Base-by-base conservation (phyloP, 495 filamentous ascomycete genomes). In the Penicillium flavigenum region DNA sequence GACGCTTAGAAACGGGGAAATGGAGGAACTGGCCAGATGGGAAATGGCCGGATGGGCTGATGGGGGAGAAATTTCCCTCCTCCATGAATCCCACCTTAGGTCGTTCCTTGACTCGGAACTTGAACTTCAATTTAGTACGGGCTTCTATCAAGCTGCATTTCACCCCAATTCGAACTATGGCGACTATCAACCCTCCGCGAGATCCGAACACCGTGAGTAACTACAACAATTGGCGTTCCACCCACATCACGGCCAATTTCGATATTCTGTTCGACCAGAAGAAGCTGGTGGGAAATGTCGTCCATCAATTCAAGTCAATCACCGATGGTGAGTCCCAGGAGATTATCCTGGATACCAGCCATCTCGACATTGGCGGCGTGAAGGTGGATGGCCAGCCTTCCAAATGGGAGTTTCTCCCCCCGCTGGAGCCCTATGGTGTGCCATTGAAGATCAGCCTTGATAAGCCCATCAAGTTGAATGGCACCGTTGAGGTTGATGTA, bases 181-280 rank as follows among this genome's bases (percentile, higher is more conserved):
- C 77, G 48, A 86, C 83, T 74, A 74, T 52, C 17, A 53, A 53
- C 5, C 49, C 79, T 32, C 64, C 80, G 55, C 83, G 88, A 63
- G 93, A 98, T 72, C 92, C 92, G 14, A 96, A 92, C 68, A 96
- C 93, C 26, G 77, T 94, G 17, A 88, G 89, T 66, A 98, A 98
- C 74, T 95, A 96, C 74, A 83, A 88, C 70, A 83, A 86, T 46
- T 96, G 90, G 81, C 70, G 79, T 20, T 96, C 90, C 22, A 88
- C 80, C 58, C 89, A 96, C 71, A 90, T 89, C 11, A 85, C 80
- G 11, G 87, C 88, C 39, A 85, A 88, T 68, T 81, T 96, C 57
- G 83, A 81, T 46, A 86, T 98, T 58, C 83, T 93, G 56, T 98
- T 97, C 67, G 81, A 86, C 48, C 81, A 83, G 64, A 86, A 87